Evolutionary conservation across 345 rosid genomes (phyloP), one percentile per base, ranked within the genome.

Genomic region (Acer negundo): DNA sequence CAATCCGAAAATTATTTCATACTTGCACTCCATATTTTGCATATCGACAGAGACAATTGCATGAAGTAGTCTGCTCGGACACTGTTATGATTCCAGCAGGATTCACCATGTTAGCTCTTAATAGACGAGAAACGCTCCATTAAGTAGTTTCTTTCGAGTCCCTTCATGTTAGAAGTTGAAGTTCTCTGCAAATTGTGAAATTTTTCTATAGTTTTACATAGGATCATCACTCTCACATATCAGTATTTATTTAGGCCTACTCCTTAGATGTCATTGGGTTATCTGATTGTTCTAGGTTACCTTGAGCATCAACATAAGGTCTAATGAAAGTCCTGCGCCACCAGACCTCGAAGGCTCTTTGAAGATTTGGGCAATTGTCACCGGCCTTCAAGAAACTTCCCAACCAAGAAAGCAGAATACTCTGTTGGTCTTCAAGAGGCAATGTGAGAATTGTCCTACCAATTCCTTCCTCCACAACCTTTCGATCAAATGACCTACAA

Each of bases 321-420:
- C 94, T 88, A 68, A 93, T 81, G 76, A 96, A 96, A 7, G 99
- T 86, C 73, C 99, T 74, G 7, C 99, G 90, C 99, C 99, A 96
- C 99, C 99, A 96, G 62, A 96, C 99, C 87, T 96, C 95, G 28
- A 96, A 96, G 40, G 99, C 97, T 87, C 92, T 84, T 75, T 91
- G 99, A 74, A 96, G 95, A 85, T 96, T 96, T 3, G 99, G 99
- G 89, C 99, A 96, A 68, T 89, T 91, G 84, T 96, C 94, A 26
- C 98, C 98, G 0, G 89, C 89, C 70, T 89, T 91, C 59, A 96
- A 76, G 67, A 96, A 96, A 83, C 87, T 91, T 40, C 98, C 94
- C 62, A 96, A 78, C 99, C 98, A 96, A 46, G 89, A 72, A 56
- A 96, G 82, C 82, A 96, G 76, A 72, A 96, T 92, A 70, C 87